Evolutionary conservation across 2,329 filamentous ascomycete genomes (phyloP).

Genomic region (Beauveria brongniartii): DNA sequence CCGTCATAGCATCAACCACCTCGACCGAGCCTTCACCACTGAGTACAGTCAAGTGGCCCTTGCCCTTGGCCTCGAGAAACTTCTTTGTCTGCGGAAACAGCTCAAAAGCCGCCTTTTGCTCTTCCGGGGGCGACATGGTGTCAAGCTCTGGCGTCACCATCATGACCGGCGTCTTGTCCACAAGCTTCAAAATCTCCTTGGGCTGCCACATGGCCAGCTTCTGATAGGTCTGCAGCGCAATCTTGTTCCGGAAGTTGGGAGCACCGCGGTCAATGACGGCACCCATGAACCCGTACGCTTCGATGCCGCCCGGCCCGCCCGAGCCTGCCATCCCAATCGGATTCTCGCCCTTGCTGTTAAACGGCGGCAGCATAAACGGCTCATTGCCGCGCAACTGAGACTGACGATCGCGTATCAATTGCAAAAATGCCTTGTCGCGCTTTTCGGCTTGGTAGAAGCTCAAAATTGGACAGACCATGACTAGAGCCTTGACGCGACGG

Average conservation of each 20-base stretch:
- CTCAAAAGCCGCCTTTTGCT: slow-evolving; percentile 11
- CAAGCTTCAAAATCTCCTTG: slow-evolving; percentile 13
- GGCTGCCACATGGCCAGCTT: slow-evolving; percentile 19
- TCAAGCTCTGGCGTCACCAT: slow-evolving; percentile 22
- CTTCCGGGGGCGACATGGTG: slow-evolving; percentile 24
- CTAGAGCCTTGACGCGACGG: not conserved
- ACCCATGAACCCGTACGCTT: slow-evolving; percentile 18
- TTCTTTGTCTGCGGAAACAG: slow-evolving; percentile 39
- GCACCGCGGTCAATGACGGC: slow-evolving; percentile 12
- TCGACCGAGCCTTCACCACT: not conserved
- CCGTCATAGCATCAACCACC: not conserved
- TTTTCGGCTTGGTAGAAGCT: not conserved
- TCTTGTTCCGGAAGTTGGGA: slow-evolving; percentile 19
- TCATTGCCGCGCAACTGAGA: slow-evolving; percentile 30
- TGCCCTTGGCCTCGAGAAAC: not conserved
- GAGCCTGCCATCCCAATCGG: slow-evolving; percentile 24
- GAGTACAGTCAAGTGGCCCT: not conserved
- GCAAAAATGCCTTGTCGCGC: slow-evolving; percentile 21
- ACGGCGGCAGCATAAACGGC: slow-evolving; percentile 27
- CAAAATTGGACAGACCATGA: not conserved
- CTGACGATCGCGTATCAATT: slow-evolving; percentile 28
- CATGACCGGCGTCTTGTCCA: slow-evolving; percentile 18
- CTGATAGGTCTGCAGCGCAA: slow-evolving; percentile 21
- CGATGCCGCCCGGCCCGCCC: slow-evolving; percentile 5
- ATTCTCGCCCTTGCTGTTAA: slow-evolving; percentile 29